Base-by-base conservation (phyloP, 2,329 filamentous ascomycete genomes). In the Fusarium sp. region DNA sequence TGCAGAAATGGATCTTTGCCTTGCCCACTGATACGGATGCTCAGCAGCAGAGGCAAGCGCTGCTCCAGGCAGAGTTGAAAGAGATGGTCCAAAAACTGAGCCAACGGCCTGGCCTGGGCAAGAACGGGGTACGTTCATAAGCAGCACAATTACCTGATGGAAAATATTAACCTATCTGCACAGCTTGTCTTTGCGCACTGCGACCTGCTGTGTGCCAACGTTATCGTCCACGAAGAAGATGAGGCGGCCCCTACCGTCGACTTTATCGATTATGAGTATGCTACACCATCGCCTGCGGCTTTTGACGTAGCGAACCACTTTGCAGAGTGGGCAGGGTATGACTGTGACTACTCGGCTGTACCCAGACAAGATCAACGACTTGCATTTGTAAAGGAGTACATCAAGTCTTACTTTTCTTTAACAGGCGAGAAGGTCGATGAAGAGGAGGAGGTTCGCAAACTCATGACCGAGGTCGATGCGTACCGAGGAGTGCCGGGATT, bases 251-350 rank as follows among this genome's bases (percentile, higher is more conserved):
- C 81, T 38, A 79, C 85, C 29, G 85, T 88, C 53, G 86, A 89
- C 79, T 98, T 99, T 83, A 99, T 99, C 81, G 96, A 99, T 83
- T 99, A 98, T 85, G 96, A 99, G 82, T 99, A 99, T 82, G 94
- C 95, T 18, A 96, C 94, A 8, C 95, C 96, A 5, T 95, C 95
- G 2, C 95, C 95, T 3, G 94, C 95, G 7, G 95, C 95, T 4
- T 99, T 99, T 82, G 96, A 99, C 81, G 91, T 99, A 75, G 92
- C 95, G 55, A 99, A 99, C 84, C 96, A 99, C 85, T 97, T 99
- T 80, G 94, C 96, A 52, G 96, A 99, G 84, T 99, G 96, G 95
- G 95, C 92, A 67, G 96, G 96, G 63, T 98, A 98, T 79, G 94
- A 97, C 77, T 99, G 96, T 85, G 94, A 98, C 82, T 95, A 93